A percentile compares a stretch with the other conserved stretches of the same genome.
Evolutionary conservation across 2,329 filamentous ascomycete genomes (phyloP).

Genomic region (Bipolaris cookei): DNA sequence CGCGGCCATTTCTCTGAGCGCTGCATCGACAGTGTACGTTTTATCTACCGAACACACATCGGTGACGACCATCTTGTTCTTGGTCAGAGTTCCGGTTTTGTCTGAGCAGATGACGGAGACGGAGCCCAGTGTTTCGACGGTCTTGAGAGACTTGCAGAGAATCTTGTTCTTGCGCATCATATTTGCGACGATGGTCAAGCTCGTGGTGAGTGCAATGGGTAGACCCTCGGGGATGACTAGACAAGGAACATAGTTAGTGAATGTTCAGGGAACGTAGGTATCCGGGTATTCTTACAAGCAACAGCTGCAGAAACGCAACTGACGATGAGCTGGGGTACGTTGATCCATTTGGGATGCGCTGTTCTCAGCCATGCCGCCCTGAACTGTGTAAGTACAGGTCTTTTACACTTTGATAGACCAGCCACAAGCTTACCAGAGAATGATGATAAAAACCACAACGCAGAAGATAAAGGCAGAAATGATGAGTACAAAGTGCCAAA

Average conservation of each 20-base stretch:
- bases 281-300: slow-evolving; percentile 15
- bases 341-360: slow-evolving; percentile 72
- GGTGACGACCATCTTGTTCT: slow-evolving; percentile 75
- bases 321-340: slow-evolving; percentile 73
- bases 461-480: slow-evolving; percentile 71
- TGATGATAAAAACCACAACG: slow-evolving; percentile 69
- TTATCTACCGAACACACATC: slow-evolving; percentile 67
- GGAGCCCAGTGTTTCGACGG: slow-evolving; percentile 75
- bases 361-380: slow-evolving; percentile 74
- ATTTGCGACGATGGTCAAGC: slow-evolving; percentile 76
- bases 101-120: slow-evolving; percentile 78
- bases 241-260: slow-evolving; percentile 1
- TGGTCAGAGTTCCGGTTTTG: slow-evolving; percentile 75
- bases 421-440: slow-evolving; percentile 64
- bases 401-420: not conserved
- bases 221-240: slow-evolving; percentile 68
- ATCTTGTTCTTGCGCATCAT: slow-evolving; percentile 79
- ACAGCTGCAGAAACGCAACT: slow-evolving; percentile 69
- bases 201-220: slow-evolving; percentile 55
- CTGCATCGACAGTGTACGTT: slow-evolving; percentile 60
- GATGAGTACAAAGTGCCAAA: slow-evolving; percentile 73
- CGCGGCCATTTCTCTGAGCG: slow-evolving; percentile 47
- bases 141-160: slow-evolving; percentile 80
- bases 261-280: not conserved
- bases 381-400: slow-evolving; percentile 16